Base-by-base conservation (phyloP, 306 rosid genomes). In the Rosa chinensis region DNA sequence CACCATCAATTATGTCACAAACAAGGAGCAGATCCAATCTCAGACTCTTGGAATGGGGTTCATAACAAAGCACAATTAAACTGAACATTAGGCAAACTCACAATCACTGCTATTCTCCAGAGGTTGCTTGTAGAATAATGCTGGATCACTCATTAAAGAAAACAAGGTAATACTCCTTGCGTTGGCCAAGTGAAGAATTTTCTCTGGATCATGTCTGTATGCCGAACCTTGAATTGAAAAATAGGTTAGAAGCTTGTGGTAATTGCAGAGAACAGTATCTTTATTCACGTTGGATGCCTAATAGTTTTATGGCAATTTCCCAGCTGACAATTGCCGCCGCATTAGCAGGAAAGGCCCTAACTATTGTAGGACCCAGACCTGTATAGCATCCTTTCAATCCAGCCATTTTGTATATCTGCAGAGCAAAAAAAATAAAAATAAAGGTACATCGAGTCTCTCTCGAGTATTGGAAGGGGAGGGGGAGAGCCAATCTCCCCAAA, bases 301-400 rank as follows among this genome's bases (percentile, higher is more conserved):
- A 79, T 49, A 92, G 74, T 89, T 94, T 94, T 76, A 89, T 76
- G 50, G 97, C 95, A 66, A 92, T 88, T 92, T 94, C 99, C 97
- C 97, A 94, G 73, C 92, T 83, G 21, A 93, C 97, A 21, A 90
- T 95, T 48, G 98, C 94, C 5, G 94, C 93, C 49, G 98, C 98
- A 77, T 93, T 95, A 73, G 99, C 98, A 10, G 99, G 98, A 82
- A 95, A 90, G 52, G 97, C 99, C 68, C 98, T 90, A 75, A 82
- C 79, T 49, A 93, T 10, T 0, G 99, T 95, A 40, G 99, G 99
- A 72, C 93, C 94, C 37, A 95, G 84, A 76, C 99, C 99, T 23
- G 94, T 58, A 86, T 93, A 95, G 85, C 97, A 91, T 70, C 99
- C 97, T 82, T 82, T 95, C 70, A 95, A 68, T 83, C 99, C 97